Conservation (phyloP, 179 eudicot genomes). For the Pouteria campechiana region DNA sequence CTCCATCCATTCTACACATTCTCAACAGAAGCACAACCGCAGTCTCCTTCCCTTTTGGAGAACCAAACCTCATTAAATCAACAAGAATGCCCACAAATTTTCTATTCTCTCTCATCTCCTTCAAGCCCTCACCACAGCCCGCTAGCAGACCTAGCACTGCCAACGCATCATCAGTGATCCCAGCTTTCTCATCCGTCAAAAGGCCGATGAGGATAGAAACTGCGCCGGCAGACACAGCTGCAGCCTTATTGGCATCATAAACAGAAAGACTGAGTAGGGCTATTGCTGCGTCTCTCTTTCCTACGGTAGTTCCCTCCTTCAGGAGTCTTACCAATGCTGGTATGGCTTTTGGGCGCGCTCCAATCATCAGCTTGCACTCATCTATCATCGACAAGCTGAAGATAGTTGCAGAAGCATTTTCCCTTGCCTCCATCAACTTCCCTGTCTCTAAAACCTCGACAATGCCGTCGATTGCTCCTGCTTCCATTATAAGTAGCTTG, state of each 20-base stretch:
- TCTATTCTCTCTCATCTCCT: slow-evolving; percentile 30
- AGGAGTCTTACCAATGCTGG: slow-evolving; percentile 30
- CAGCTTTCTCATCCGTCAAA: slow-evolving; percentile 48
- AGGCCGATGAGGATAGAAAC: slow-evolving; percentile 40
- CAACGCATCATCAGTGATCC: slow-evolving; percentile 51
- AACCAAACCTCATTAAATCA: slow-evolving; percentile 38
- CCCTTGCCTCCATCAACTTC: slow-evolving; percentile 41
- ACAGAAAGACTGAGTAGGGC: slow-evolving; percentile 40
- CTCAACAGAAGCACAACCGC: slow-evolving; percentile 32
- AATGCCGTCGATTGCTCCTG: slow-evolving; percentile 33
- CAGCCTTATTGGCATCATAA: slow-evolving; percentile 17
- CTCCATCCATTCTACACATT: slow-evolving; percentile 45
- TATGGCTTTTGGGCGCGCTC: slow-evolving; percentile 28
- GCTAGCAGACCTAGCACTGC: slow-evolving; percentile 33
- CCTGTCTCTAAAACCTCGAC: slow-evolving; percentile 26
- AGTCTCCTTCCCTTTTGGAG: slow-evolving; percentile 47
- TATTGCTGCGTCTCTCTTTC: slow-evolving; percentile 40
- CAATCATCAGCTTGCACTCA: slow-evolving; percentile 37
- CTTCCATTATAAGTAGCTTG: slow-evolving; percentile 41
- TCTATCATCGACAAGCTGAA: slow-evolving; percentile 44
- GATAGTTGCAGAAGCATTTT: slow-evolving; percentile 51
- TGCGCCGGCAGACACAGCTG: slow-evolving; percentile 28
- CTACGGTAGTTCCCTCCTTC: slow-evolving; percentile 28
- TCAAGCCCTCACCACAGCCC: slow-evolving; percentile 38
- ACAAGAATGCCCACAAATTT: slow-evolving; percentile 28